Percentiles rank a stretch among this genome's conserved stretches.
Evolutionary conservation across 768 basidiomycete genomes (phyloP).

Genomic region (Hypsizygus marmoreus): DNA sequence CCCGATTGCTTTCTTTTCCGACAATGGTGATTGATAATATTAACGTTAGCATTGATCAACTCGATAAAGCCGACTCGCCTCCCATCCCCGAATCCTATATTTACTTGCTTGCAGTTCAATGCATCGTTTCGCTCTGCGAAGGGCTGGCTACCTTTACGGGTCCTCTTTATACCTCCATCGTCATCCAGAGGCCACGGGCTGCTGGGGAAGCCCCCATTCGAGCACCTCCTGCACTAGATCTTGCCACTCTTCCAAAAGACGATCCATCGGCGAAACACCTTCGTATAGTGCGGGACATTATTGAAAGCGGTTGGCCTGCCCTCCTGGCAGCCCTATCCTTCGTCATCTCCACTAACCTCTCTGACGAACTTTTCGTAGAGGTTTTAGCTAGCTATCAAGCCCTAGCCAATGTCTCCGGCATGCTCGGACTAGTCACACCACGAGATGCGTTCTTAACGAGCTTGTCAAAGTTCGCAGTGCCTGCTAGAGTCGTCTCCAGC

Average conservation of each 20-base stretch:
- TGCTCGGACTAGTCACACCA: conserved; percentile 83
- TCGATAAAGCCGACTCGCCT: conserved; percentile 96
- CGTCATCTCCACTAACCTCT: conserved; percentile 86
- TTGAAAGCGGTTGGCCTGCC: conserved; percentile 90
- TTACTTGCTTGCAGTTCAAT: conserved; percentile 90
- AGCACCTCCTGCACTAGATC: conserved; percentile 73
- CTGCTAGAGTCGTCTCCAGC: conserved; percentile 83
- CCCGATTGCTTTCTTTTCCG: not conserved
- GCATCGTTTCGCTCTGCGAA: conserved; percentile 82
- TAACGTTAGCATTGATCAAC: conserved; percentile 85
- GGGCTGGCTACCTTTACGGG: conserved; percentile 77
- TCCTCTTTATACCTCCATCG: conserved; percentile 72
- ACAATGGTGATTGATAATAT: conserved; percentile 2
- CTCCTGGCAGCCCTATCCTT: conserved; percentile 89
- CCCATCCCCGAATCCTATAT: conserved; percentile 92
- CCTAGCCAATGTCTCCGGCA: conserved; percentile 85
- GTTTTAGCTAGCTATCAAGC: conserved; percentile 81
- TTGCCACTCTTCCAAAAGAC: conserved; percentile 49
- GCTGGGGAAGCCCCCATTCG: conserved; percentile 67
- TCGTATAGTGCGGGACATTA: conserved; percentile 69
- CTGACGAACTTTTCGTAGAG: conserved; percentile 89
- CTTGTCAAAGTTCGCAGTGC: conserved; percentile 92
- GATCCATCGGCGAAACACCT: conserved; percentile 62
- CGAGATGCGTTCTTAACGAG: conserved; percentile 92
- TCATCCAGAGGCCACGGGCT: conserved; percentile 63